Base-by-base conservation (phyloP, 306 rosid genomes). In the Begonia fuchsioides region DNA sequence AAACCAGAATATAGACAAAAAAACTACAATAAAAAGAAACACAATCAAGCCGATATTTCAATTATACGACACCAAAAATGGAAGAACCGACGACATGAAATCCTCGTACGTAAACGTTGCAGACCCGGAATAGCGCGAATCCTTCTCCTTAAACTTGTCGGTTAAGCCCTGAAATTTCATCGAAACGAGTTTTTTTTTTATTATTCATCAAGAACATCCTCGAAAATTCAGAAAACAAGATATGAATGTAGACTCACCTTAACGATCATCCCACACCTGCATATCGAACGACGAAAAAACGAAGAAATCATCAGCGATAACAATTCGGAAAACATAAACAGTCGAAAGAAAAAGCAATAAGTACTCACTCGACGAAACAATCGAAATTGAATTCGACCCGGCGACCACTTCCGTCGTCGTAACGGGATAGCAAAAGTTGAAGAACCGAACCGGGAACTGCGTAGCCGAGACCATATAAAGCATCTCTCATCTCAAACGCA, bases 201-300 rank as follows among this genome's bases (percentile, higher is more conserved):
- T n/a, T n/a, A n/a, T n/a, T n/a, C n/a, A n/a, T n/a, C n/a, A n/a
- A n/a, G n/a, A n/a, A n/a, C n/a, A n/a, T n/a, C n/a, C n/a, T n/a
- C n/a, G n/a, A n/a, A n/a, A n/a, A n/a, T 26, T 5, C 35, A 26
- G 35, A 26, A 26, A 26, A 26, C 7, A 26, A 8, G 2, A 26
- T 4, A 26, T 4, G 35, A 13, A 10, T 17, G 10, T 5, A 43
- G 32, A 64, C 76, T 72, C 62, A 88, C 97, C 97, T 79, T 88
- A 47, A 83, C 54, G 60, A 78, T 78, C 90, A 78, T 62, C 63
- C 82, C 97, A 38, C 97, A 88, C 72, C 96, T 87, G 94, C 77
- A 68, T 9, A 61, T 17, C 53, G 55, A 69, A 60, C 12, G n/a
- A n/a, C 65, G 47, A 64, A 35, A 51, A 26, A 6, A 26, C 35